Conservation (phyloP, 345 rosid genomes). For the Populus alba region DNA sequence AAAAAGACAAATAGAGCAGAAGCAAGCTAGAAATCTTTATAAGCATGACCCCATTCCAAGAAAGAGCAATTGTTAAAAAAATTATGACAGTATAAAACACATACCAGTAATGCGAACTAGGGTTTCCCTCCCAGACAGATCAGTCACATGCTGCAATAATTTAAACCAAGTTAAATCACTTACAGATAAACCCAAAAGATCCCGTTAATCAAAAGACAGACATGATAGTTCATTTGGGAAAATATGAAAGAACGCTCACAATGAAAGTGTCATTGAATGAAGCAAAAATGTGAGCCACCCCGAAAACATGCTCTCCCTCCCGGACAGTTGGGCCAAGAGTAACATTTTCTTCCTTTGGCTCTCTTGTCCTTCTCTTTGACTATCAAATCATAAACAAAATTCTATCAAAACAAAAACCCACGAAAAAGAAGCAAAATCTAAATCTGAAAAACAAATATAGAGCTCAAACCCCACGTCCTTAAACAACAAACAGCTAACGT, state of each 20-base stretch:
- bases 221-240: neutral
- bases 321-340: conserved; percentile 74
- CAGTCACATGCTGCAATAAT: conserved; percentile 74
- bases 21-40: neutral
- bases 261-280: conserved; percentile 91
- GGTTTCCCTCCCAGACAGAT: conserved; percentile 88
- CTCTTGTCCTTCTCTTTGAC: conserved; percentile 73
- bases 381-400: conserved; percentile 13
- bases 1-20: neutral
- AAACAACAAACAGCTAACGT: neutral
- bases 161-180: neutral
- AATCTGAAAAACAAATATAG: neutral
- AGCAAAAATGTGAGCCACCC: conserved; percentile 85
- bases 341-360: conserved; percentile 83
- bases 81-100: neutral
- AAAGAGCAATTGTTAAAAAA: neutral
- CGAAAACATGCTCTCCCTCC: conserved; percentile 79
- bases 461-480: neutral
- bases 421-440: neutral
- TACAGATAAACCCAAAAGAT: neutral
- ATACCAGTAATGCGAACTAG: conserved; percentile 86
- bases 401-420: neutral
- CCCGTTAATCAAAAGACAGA: neutral
- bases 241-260: conserved; percentile 34
- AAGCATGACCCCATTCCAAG: too few relatives aligned